Conservation (phyloP, 805 yeast species). For the Tetrapisispora taiwanensis region DNA sequence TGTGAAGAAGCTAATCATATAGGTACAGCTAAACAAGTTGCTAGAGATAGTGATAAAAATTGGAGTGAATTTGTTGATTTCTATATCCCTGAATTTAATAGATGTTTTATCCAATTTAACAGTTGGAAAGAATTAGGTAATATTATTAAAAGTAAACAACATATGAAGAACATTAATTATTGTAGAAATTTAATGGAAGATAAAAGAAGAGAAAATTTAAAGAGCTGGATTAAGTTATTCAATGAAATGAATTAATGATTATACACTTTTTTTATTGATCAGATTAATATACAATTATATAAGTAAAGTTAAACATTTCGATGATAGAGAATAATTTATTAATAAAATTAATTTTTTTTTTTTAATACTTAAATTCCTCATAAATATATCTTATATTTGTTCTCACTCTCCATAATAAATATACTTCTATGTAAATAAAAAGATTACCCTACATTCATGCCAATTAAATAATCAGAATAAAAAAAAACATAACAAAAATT, state of each 20-base stretch:
- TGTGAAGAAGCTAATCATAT: background rate
- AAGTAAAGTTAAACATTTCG: no score
- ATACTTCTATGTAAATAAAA: no score
- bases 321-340: no score
- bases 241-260: background rate
- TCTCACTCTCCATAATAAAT: no score
- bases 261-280: no score
- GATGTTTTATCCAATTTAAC: conserved; percentile 6
- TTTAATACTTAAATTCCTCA: no score
- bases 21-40: conserved; percentile 2
- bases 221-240: background rate
- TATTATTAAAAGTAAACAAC: conserved; percentile 1
- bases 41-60: background rate
- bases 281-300: no score
- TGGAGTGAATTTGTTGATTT: conserved; percentile 7
- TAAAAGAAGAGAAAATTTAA: background rate
- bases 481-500: no score
- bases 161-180: conserved; percentile 5
- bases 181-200: conserved; percentile 7
- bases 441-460: no score
- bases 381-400: no score
- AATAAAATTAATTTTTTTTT: no score
- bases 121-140: conserved; percentile 6
- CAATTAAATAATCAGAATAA: no score
- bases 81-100: conserved; percentile 6